These are phyloP conservation scores for Ilex aquifolium DNA, from an alignment of 257 asterid species.

Conservation along the genomic window DNA sequence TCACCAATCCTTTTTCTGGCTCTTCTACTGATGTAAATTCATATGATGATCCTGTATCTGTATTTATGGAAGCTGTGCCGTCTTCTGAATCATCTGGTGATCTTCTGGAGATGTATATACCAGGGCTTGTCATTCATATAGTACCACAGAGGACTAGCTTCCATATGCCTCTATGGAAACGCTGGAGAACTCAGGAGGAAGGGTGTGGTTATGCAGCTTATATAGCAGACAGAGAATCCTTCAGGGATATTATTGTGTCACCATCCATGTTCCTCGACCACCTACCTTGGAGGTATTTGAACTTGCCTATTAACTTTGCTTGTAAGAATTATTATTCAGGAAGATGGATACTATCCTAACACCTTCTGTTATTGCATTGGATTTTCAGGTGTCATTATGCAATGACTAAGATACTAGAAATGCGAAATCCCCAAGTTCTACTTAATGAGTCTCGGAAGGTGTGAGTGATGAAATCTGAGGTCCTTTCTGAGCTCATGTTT, in stretches of 20 bases:
- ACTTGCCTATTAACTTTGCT: neutral
- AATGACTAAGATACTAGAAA: conserved; percentile 3
- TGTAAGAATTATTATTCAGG: neutral
- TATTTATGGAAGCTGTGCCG: conserved; percentile 17
- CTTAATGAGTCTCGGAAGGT: conserved; percentile 9
- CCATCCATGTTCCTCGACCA: conserved; percentile 31
- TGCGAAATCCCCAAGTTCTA: neutral
- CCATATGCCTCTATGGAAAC: conserved; percentile 18
- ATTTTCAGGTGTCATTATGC: conserved; percentile 12
- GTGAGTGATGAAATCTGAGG: neutral
- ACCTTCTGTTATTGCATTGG: neutral
- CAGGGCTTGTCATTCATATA: conserved; percentile 25
- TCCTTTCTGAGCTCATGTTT: neutral
- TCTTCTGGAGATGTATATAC: conserved; percentile 24
- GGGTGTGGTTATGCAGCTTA: conserved; percentile 17
- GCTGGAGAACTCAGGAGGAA: conserved; percentile 17
- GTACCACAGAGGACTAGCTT: conserved; percentile 12
- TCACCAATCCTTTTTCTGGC: neutral
- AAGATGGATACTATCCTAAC: neutral
- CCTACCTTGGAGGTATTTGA: conserved; percentile 34
- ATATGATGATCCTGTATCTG: conserved; percentile 8
- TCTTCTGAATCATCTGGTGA: conserved; percentile 8
- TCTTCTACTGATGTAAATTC: conserved; percentile 8
- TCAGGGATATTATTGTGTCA: conserved; percentile 25
- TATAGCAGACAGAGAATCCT: conserved; percentile 24